Evolutionary conservation across 345 rosid genomes (phyloP).

Genomic region (Eucalyptus rudis): DNA sequence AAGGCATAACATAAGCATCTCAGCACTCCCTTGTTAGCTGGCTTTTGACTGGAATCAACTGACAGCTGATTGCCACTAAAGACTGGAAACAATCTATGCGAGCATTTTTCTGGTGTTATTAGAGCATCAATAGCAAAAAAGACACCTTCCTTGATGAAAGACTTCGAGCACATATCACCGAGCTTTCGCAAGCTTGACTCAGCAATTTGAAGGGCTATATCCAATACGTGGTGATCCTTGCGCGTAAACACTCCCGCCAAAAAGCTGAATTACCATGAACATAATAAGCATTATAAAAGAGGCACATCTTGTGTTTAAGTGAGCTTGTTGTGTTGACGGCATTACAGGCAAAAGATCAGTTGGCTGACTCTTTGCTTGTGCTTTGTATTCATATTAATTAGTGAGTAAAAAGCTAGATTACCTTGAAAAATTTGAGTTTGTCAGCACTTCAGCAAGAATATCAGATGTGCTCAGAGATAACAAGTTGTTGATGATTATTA

Average conservation of each 20-base stretch:
- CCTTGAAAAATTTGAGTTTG: slow-evolving; percentile 72
- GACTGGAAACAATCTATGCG: slow-evolving; percentile 22
- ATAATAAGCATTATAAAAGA: not conserved
- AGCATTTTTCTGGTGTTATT: slow-evolving; percentile 39
- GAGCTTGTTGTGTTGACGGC: not conserved
- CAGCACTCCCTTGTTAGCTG: slow-evolving; percentile 26
- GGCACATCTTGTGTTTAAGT: not conserved
- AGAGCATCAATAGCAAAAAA: slow-evolving; percentile 67
- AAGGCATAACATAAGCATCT: slow-evolving; percentile 84
- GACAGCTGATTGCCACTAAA: slow-evolving; percentile 28
- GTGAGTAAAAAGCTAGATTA: slow-evolving; percentile 2
- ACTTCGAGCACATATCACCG: slow-evolving; percentile 41
- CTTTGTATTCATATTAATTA: not conserved
- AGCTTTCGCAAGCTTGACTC: slow-evolving; percentile 64
- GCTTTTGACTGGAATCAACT: slow-evolving; percentile 28
- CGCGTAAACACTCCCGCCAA: slow-evolving; percentile 79
- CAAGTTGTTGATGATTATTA: slow-evolving; percentile 58
- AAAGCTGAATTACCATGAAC: slow-evolving; percentile 42
- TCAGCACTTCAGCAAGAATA: slow-evolving; percentile 52
- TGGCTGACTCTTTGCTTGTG: not conserved
- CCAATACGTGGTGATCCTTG: slow-evolving; percentile 71
- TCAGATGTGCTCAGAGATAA: slow-evolving; percentile 54
- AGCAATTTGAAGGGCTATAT: slow-evolving; percentile 57
- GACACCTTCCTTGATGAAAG: slow-evolving; percentile 84
- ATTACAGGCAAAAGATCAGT: not conserved